Evolutionary conservation across 148 eudicot species (phyloP).

Genomic region (Rhododendron williamsianum): DNA sequence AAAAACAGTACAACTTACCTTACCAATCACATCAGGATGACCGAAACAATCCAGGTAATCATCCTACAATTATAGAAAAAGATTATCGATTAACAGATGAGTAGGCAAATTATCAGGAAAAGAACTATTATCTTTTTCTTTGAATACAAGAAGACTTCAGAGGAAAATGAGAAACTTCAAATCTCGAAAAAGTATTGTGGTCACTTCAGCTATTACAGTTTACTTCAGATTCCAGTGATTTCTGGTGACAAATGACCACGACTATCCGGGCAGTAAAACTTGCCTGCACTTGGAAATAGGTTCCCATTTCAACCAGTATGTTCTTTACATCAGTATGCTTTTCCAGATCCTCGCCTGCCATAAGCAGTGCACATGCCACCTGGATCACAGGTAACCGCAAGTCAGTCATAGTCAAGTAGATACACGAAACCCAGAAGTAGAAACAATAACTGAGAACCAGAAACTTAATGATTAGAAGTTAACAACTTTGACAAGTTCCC

Average conservation of each 20-base stretch:
- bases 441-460: neutral
- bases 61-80: slow-evolving; percentile 32
- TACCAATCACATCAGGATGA: slow-evolving; percentile 60
- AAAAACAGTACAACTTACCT: slow-evolving; percentile 34
- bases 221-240: neutral
- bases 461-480: neutral
- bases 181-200: neutral
- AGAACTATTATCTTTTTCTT: neutral
- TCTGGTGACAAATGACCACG: neutral
- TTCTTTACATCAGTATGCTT: slow-evolving; percentile 56
- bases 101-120: neutral
- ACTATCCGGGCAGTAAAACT: slow-evolving; percentile 7
- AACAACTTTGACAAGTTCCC: neutral
- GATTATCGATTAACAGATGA: neutral
- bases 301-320: slow-evolving; percentile 60
- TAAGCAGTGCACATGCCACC: slow-evolving; percentile 86
- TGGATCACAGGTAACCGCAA: slow-evolving; percentile 13
- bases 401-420: neutral
- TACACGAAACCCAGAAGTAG: neutral
- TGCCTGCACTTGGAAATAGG: slow-evolving; percentile 76
- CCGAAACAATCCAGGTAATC: slow-evolving; percentile 79
- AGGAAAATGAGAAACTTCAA: neutral
- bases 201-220: neutral
- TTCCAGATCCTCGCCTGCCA: slow-evolving; percentile 72
- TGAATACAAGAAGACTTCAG: neutral